phyloP scores from a whole-genome alignment of 495 filamentous ascomycete species.

The Amphirosellinia nigrospora region DNA sequence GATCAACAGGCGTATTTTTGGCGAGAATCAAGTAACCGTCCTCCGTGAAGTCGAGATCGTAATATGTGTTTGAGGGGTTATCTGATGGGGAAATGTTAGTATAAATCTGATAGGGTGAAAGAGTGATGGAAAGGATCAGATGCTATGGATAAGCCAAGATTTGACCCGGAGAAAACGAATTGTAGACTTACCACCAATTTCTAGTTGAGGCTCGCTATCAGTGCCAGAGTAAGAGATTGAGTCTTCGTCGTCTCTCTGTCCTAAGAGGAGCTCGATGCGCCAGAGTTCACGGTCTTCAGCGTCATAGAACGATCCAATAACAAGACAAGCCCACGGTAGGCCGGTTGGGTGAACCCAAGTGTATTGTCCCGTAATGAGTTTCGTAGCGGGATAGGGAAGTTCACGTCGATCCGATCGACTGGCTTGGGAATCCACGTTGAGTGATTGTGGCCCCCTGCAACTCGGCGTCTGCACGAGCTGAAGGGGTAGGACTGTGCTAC shows the following conservation, averaged over 20 bases:
- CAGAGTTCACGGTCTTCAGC: constrained; percentile 32
- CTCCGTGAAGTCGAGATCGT: constrained; percentile 18
- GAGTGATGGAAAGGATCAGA: not conserved
- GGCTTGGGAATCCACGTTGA: constrained; percentile 35
- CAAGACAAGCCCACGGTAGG: constrained; percentile 39
- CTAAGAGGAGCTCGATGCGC: constrained; percentile 36
- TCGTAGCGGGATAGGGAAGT: constrained; percentile 40
- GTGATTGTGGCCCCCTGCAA: constrained; percentile 9
- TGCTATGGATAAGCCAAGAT: not conserved
- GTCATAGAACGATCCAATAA: constrained; percentile 43
- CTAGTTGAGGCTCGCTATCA: constrained; percentile 7
- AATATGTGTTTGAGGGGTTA: not conserved
- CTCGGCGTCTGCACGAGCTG: constrained; percentile 14
- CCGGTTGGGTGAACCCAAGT: constrained; percentile 30
- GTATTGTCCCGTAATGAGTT: constrained; percentile 35
- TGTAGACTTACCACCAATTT: constrained; percentile 5
- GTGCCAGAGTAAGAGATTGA: constrained; percentile 5
- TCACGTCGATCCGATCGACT: not conserved
- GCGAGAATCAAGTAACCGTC: constrained; percentile 21
- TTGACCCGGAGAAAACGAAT: not conserved
- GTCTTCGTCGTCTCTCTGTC: constrained; percentile 20
- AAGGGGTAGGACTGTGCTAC: not conserved
- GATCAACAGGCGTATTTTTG: not conserved
- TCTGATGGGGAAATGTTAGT: not conserved
- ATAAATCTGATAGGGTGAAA: not conserved